Conservation (phyloP, 495 filamentous ascomycete genomes). For the Cercophora scortea region DNA sequence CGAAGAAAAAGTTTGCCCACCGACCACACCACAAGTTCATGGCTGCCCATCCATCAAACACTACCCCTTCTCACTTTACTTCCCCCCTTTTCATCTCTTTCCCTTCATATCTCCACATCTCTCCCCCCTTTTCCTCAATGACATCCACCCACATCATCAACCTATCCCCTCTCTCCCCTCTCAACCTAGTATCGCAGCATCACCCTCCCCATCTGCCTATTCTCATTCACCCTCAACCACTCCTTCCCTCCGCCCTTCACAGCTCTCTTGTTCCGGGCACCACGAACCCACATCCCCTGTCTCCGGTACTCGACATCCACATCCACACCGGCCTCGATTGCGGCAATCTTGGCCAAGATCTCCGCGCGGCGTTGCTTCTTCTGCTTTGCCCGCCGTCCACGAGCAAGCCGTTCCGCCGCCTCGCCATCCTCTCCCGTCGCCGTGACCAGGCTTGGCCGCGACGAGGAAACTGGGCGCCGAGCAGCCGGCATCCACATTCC, state of each 20-base stretch:
- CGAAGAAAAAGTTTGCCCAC: too few relatives aligned
- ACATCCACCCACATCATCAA: too few relatives aligned
- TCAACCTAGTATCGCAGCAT: conserved; percentile 11
- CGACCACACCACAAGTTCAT: too few relatives aligned
- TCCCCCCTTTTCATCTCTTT: too few relatives aligned
- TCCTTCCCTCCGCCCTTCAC: conserved; percentile 1
- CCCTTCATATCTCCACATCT: too few relatives aligned
- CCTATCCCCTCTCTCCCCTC: neutral
- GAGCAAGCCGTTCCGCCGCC: conserved; percentile 5
- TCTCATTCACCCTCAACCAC: conserved; percentile 5
- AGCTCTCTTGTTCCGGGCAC: neutral
- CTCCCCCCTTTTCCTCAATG: too few relatives aligned
- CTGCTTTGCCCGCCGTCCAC: conserved; percentile 11
- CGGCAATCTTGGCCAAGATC: conserved; percentile 17
- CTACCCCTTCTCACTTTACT: too few relatives aligned
- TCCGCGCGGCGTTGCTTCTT: conserved; percentile 6
- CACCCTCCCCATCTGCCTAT: conserved; percentile 8
- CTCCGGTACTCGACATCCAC: conserved; percentile 4
- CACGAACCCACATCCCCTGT: conserved; percentile 9
- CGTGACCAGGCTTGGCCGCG: neutral
- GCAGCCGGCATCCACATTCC: neutral
- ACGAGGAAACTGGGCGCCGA: neutral
- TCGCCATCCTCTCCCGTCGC: conserved; percentile 10
- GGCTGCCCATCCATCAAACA: too few relatives aligned
- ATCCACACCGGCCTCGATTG: conserved; percentile 9